Evolutionary conservation across 306 rosid genomes (phyloP).

Genomic region (Cyclanthera cordifolia): DNA sequence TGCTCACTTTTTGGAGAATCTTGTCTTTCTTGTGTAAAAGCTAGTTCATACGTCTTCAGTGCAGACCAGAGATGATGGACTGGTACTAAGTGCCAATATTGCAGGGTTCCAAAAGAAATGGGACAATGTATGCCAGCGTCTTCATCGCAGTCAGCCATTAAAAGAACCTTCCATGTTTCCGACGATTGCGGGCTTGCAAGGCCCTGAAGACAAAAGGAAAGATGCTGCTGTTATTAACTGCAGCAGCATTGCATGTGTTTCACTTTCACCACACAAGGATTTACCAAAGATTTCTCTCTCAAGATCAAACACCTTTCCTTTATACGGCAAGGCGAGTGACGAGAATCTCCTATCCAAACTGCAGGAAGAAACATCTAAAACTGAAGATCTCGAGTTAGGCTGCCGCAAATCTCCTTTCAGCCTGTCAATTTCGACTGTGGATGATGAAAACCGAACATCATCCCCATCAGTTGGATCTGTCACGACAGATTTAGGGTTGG

Average conservation of each 20-base stretch:
- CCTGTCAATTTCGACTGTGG: slow-evolving; percentile 55
- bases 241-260: slow-evolving; percentile 25
- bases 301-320: slow-evolving; percentile 26
- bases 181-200: slow-evolving; percentile 37
- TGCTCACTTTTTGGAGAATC: slow-evolving; percentile 7
- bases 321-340: slow-evolving; percentile 24
- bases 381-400: slow-evolving; percentile 46
- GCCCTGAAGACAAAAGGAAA: slow-evolving; percentile 27
- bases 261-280: slow-evolving; percentile 36
- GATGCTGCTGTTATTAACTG: slow-evolving; percentile 20
- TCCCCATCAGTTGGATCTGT: slow-evolving; percentile 67
- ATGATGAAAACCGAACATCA: slow-evolving; percentile 56
- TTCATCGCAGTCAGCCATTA: slow-evolving; percentile 22
- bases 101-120: slow-evolving; percentile 31
- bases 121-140: slow-evolving; percentile 32
- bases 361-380: slow-evolving; percentile 38
- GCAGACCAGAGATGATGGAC: slow-evolving; percentile 80
- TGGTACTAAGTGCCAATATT: slow-evolving; percentile 42
- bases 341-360: slow-evolving; percentile 33
- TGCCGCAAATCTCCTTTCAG: slow-evolving; percentile 46
- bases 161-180: slow-evolving; percentile 41
- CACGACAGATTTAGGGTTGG: slow-evolving; percentile 79
- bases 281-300: slow-evolving; percentile 28
- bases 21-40: slow-evolving; percentile 48
- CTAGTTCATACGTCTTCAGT: slow-evolving; percentile 64